Percentiles rank a stretch among this genome's conserved stretches.
Conservation (phyloP, 1,284 basidiomycete species). For the Ganoderma lingzhi region DNA sequence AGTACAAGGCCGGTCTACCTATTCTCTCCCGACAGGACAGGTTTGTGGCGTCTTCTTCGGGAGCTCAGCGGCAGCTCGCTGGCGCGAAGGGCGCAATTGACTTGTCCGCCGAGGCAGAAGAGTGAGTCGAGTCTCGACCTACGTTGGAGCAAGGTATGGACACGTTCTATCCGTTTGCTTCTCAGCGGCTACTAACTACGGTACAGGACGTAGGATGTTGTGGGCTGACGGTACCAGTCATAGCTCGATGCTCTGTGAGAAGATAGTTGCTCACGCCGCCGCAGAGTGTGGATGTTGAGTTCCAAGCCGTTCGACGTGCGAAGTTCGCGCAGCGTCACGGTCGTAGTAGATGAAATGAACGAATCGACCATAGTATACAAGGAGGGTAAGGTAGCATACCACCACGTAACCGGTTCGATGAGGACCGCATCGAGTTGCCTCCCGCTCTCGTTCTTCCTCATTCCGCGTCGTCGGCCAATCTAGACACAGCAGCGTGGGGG, state of each 20-base stretch:
- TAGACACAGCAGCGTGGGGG: no score
- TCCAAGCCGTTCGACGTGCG: no score
- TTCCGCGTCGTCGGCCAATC: no score
- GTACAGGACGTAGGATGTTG: neutral
- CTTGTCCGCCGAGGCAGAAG: neutral
- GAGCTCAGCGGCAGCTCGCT: neutral
- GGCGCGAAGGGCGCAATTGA: neutral
- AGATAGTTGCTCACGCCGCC: neutral
- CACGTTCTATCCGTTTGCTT: neutral
- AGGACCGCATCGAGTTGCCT: no score
- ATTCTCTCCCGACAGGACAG: neutral
- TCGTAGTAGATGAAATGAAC: no score
- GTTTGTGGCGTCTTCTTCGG: neutral
- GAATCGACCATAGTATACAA: no score
- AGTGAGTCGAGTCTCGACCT: neutral
- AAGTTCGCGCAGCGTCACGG: no score
- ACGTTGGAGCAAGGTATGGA: neutral
- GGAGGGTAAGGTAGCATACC: no score
- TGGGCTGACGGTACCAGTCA: neutral
- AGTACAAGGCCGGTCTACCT: neutral
- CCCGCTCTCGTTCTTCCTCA: no score
- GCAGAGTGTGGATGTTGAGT: no score
- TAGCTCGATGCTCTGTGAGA: neutral
- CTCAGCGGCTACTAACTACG: neutral
- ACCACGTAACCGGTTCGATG: no score